phyloP scores from a whole-genome alignment of 495 filamentous ascomycete genomes.

The Umbilicaria muhlenbergii region DNA sequence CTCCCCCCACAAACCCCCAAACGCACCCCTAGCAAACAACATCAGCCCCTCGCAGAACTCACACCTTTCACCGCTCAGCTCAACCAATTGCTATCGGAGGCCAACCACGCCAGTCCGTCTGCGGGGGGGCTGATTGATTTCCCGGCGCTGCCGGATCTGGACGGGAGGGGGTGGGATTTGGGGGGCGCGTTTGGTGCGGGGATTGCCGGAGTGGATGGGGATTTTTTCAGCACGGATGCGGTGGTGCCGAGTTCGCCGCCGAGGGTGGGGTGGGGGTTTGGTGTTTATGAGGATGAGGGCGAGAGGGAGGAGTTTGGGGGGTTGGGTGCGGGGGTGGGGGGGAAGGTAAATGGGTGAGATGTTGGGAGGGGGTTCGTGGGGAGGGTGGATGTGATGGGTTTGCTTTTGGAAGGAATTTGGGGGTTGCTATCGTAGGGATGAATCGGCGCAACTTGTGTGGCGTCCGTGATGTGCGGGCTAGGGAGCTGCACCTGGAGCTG shows the following conservation, averaged over 20 bases:
- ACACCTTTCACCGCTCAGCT: constrained; percentile 46
- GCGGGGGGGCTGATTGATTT: constrained; percentile 18
- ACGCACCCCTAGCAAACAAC: constrained; percentile 9
- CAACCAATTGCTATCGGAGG: constrained; percentile 40
- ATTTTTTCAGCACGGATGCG: constrained; percentile 32
- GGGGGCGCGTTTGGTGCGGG: no score
- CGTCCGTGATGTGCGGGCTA: no score
- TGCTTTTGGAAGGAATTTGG: no score
- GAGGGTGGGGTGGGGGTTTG: constrained; percentile 13
- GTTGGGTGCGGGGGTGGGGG: no score
- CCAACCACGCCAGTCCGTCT: constrained; percentile 27
- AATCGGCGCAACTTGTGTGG: no score
- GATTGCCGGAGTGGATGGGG: constrained; percentile 8
- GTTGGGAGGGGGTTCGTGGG: no score
- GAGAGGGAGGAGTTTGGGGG: constrained; percentile 1
- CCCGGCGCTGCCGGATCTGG: constrained; percentile 15
- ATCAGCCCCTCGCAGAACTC: constrained; percentile 12
- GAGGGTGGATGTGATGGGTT: no score
- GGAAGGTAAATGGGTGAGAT: no score
- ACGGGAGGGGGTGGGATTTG: constrained; percentile 1
- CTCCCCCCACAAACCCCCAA: constrained; percentile 11
- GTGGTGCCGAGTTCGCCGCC: constrained; percentile 40
- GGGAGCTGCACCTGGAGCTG: no score
- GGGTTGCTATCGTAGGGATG: no score
- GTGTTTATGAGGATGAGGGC: constrained; percentile 21